Evolutionary conservation across 2,329 filamentous ascomycete genomes (phyloP), one percentile per base, ranked within the genome.

Genomic region (Tolypocladium tundrense): DNA sequence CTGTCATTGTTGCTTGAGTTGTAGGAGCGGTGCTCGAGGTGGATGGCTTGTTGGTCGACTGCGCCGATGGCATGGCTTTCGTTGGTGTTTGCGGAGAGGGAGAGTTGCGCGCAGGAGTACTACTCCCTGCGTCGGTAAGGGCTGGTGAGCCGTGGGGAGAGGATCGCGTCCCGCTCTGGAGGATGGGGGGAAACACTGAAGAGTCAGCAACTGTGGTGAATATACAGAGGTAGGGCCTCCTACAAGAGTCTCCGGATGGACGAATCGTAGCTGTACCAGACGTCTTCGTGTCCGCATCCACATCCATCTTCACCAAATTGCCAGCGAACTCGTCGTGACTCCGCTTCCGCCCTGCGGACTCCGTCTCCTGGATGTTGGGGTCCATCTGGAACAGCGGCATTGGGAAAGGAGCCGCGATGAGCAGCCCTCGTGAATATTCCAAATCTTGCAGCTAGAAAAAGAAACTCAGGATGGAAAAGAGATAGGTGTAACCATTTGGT

Each of bases 351-450:
- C 70, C 68, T 35, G 68, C 68, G 24, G 68, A 63, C 55, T 79
- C 76, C 31, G 72, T 68, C 64, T 79, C 76, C 65, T 75, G 73
- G 37, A 79, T 72, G 60, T 82, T 81, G 14, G 73, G 68, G 21
- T 79, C 77, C 66, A 80, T 71, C 56, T 74, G 70, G 51, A 74
- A 69, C 33, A 82, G 70, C 66, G 80, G 75, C 79, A 81, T 82
- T 60, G 67, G 61, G 58, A 54, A 56, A 16, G 4, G 19, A n/a
- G 48, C 19, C 19, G 7, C 31, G 4, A 16, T n/a, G 48, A 13
- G 31, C 48, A 52, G 31, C 6, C 7, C 16, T 52, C 31, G 31
- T n/a, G 14, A 14, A n/a, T 21, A 31, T 21, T 13, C 6, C 31
- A 2, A 21, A 5, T 4, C 2, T 21, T 21, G n/a, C 35, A 10